Base-by-base conservation (phyloP, 805 yeast species). In the Candida nonsorbophila region DNA sequence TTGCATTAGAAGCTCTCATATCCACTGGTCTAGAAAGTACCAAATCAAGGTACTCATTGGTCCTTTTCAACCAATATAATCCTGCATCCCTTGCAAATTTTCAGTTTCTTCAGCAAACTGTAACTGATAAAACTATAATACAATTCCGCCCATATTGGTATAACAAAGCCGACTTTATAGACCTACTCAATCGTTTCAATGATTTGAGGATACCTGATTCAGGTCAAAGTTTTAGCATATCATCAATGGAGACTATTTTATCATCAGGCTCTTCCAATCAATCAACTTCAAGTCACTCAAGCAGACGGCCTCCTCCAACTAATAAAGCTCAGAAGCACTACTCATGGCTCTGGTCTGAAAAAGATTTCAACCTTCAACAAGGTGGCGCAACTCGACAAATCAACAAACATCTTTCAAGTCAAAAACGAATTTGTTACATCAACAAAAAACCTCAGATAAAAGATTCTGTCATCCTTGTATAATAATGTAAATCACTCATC, bases 341-440 rank as follows among this genome's bases (percentile, higher is more conserved):
- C n/a, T n/a, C n/a, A n/a, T 57, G 64, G 64, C 34, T 57, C 5
- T 49, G 54, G 52, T 55, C 49, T 35, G 62, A 55, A 16, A 42
- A 40, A 24, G 64, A 57, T 31, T 42, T 38, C 21, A 46, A 47
- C 18, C 37, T 48, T 51, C 20, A 51, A 51, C 33, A 37, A 35
- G 15, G 33, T 44, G 18, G 40, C 47, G 17, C 38, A 28, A 16
- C 23, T n/a, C 10, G 18, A 20, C 9, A 34, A 24, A 11, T 17
- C 24, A 9, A 17, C 24, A 5, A 32, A 57, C 17, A 44, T 54
- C 9, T 51, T 57, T 35, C 53, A 54, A 33, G 42, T 48, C 14
- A 51, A 47, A 32, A 40, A 44, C 30, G 58, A 19, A 44, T 54
- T 9, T 51, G 58, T 35, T 54, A 54, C 33, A 44, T 48, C 14